Percentiles rank a stretch among this genome's conserved stretches.
Conservation (phyloP, 2,329 filamentous ascomycete species). For the Cladophialophora exuberans region DNA sequence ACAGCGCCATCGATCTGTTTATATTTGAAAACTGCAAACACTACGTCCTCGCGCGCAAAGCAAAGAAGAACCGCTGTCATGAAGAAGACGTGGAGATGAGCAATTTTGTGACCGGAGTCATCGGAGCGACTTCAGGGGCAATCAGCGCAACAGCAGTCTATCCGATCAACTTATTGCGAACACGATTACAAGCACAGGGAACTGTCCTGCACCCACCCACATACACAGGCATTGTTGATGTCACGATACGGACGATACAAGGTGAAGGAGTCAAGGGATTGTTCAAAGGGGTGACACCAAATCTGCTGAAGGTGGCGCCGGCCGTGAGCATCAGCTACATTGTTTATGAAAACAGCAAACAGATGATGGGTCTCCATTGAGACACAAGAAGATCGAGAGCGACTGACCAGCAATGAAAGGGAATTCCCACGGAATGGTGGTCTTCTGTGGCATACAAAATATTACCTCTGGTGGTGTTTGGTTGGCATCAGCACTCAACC, state of each 20-base stretch:
- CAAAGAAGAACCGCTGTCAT: constrained; percentile 68
- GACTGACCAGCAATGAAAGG: not conserved
- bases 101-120: constrained; percentile 82
- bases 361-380: constrained; percentile 57
- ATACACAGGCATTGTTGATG: constrained; percentile 89
- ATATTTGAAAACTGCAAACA: constrained; percentile 93
- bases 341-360: constrained; percentile 89
- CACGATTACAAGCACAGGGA: constrained; percentile 89
- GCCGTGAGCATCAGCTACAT: constrained; percentile 95
- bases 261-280: constrained; percentile 83
- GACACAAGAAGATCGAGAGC: not conserved
- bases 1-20: constrained; percentile 93
- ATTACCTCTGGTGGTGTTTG: too few relatives aligned
- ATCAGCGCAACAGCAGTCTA: constrained; percentile 94
- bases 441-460: too few relatives aligned
- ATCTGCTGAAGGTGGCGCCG: constrained; percentile 92
- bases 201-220: constrained; percentile 88
- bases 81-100: constrained; percentile 82
- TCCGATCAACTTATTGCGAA: constrained; percentile 89
- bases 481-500: too few relatives aligned
- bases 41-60: constrained; percentile 70
- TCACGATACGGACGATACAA: constrained; percentile 78
- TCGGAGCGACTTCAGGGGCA: constrained; percentile 88
- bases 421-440: too few relatives aligned
- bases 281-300: constrained; percentile 94